Base-by-base conservation (phyloP, 1,139 yeast genomes). In the Yamadazyma friedrichii region DNA sequence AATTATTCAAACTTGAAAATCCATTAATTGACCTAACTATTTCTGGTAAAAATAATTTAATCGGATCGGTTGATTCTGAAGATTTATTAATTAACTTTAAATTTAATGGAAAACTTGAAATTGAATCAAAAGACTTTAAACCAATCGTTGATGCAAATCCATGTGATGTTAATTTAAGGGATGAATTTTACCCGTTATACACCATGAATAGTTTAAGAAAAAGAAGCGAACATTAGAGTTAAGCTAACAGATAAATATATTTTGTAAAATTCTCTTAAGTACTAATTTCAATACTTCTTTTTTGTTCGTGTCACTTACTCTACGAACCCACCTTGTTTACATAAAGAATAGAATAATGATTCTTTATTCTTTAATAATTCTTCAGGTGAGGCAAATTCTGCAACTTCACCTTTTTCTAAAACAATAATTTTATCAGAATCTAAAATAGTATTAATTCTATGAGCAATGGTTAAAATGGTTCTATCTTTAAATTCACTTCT, bases 401-500 rank as follows among this genome's bases (percentile, higher is more conserved):
- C 85, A 31, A 93, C 87, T 56, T 76, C 71, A 43, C 98, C 98
- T 45, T 80, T 78, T 50, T 88, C 95, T 53, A 93, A 72, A 2
- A 93, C 97, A 46, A 91, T 78, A 40, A 93, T 89, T 50, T 83
- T 73, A 61, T 93, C 98, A 48, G 93, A 84, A 56, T 91, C 97
- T 75, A 91, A 76, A 52, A 93, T 89, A 1, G 98, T 93, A 60
- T 91, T 89, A 51, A 93, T 73, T 62, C 98, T 78, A 63, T 93
- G 98, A 1, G 98, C 98, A 67, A 93, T 91, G 3, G 98, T 91
- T 53, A 93, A 70, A 56, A 93, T 89, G 0, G 98, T 91, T 59
- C 95, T 79, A 49, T 89, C 88, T 53, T 82, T 80, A 61, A 91
- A 91, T 44, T 88, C 95, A 3, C 74, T 66, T 61, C 97, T 78